Evolutionary conservation across 176 grass and related monocot species (phyloP).

Genomic region (Hordeum vulgare): MorexV3_pseudomolecules_assembly NC_058518.1:453414341-453414840

Average conservation of each 20-base stretch:
- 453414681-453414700: background rate
- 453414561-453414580: background rate
- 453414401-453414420: background rate
- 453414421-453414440: background rate
- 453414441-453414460: background rate
- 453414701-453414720: background rate
- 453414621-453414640: background rate
- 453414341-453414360: background rate
- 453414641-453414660: background rate
- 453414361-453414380: background rate
- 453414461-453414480: background rate
- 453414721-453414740: background rate
- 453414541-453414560: background rate
- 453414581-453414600: background rate
- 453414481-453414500: background rate
- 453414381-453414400: background rate
- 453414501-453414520: background rate
- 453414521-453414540: background rate
- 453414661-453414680: background rate
- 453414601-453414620: background rate
- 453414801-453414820: background rate
- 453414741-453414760: background rate
- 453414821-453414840: slow-evolving; percentile 22
- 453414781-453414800: background rate
- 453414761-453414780: background rate